Conservation (phyloP, 2,329 filamentous ascomycete species). For the Xylaria polymorpha region DNA sequence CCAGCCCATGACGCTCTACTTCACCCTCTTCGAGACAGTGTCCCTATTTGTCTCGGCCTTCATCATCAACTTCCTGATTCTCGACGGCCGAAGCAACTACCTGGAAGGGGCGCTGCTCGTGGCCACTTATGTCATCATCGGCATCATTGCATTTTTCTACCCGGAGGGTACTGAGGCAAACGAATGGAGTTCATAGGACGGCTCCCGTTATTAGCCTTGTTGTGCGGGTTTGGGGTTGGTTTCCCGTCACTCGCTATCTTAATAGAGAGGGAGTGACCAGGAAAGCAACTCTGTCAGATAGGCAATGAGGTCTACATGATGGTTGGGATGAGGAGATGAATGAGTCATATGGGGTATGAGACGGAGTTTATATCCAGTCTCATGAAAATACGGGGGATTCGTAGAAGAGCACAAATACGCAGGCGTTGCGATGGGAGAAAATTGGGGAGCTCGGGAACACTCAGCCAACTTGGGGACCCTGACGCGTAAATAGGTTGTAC, state of each 20-base stretch:
- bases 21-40: slow-evolving; percentile 89
- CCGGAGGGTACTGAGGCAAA: slow-evolving; percentile 64
- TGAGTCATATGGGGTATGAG: neutral
- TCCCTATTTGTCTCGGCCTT: slow-evolving; percentile 86
- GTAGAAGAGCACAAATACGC: neutral
- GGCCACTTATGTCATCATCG: slow-evolving; percentile 75
- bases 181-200: slow-evolving; percentile 44
- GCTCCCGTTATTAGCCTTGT: slow-evolving; percentile 13
- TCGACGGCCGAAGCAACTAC: slow-evolving; percentile 88
- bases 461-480: slow-evolving; percentile 39
- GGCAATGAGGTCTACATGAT: neutral
- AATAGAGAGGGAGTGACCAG: neutral
- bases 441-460: slow-evolving; percentile 5
- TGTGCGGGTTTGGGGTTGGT: neutral
- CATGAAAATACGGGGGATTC: neutral
- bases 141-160: slow-evolving; percentile 74
- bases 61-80: slow-evolving; percentile 87
- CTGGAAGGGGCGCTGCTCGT: slow-evolving; percentile 80
- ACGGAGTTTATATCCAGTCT: neutral
- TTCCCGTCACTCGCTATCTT: neutral
- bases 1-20: slow-evolving; percentile 81
- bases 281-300: too few relatives aligned
- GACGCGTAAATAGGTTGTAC: slow-evolving; percentile 16
- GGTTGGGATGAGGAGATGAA: neutral
- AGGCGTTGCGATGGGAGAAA: neutral